Base-by-base conservation (phyloP, 2,329 filamentous ascomycete genomes). In the Exophiala spinifera region DNA sequence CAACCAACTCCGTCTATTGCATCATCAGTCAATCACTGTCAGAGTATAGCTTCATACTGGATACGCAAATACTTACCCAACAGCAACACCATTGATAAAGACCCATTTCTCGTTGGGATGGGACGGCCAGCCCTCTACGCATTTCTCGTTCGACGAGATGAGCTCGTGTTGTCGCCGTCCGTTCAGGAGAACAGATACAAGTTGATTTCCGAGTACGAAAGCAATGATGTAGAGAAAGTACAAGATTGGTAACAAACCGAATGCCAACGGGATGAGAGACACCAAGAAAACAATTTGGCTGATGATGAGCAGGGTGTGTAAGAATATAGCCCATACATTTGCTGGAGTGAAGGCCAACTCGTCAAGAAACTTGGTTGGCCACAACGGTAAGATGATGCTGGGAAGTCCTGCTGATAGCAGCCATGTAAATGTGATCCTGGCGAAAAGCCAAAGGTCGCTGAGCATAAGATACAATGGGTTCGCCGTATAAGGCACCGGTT, bases 21-120 rank as follows among this genome's bases (percentile, higher is more conserved):
- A n/a, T 37, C 5, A 13, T 51, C n/a, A 45, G 34, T 19, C 7
- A 46, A 79, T 78, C 8, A 79, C 19, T 7, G 4, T 10, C 7
- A 3, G 4, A 3, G 7, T 6, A 39, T 5, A 39, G 4, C 14
- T 39, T n/a, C 14, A 6, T 39, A 15, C 7, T 15, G 36, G n/a
- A n/a, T n/a, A 7, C 4, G 14, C 14, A 39, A 11, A 3, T 3
- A 2, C 48, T 34, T 52, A 63, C 59, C 63, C 67, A 64, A 67
- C 65, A 10, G 63, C 82, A 23, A 91, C 82, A 1, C 88, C 88
- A 64, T 91, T 91, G 48, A 91, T 69, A 66, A 88, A 91, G n/a
- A 91, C 77, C 88, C 88, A 92, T 64, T 39, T 51, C 51, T 56
- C 60, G 40, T 48, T 46, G 11, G 44, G 49, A 46, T 55, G 56